These are phyloP conservation scores for Fusarium devonianum DNA, from an alignment of 2,329 filamentous ascomycete genomes.

Conservation along the genomic window DNA sequence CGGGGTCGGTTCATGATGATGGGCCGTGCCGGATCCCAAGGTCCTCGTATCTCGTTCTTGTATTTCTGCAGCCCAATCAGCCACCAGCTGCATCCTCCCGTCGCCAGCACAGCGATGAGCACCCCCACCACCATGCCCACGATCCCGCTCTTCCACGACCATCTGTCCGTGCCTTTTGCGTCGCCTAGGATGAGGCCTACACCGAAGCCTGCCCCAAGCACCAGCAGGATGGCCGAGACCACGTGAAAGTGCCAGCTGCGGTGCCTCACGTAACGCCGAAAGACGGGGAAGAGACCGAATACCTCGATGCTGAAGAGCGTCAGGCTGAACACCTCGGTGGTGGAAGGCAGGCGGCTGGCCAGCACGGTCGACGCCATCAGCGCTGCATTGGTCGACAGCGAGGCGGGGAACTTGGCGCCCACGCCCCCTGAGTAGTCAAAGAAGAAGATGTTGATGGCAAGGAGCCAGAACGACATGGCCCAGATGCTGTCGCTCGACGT, in stretches of 20 bases:
- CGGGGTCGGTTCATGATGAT: slow-evolving; percentile 75
- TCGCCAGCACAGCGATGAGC: slow-evolving; percentile 76
- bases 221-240: slow-evolving; percentile 75
- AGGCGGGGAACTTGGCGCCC: slow-evolving; percentile 70
- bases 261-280: slow-evolving; percentile 85
- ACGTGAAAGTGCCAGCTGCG: slow-evolving; percentile 84
- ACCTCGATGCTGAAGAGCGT: slow-evolving; percentile 97
- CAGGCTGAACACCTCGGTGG: slow-evolving; percentile 92
- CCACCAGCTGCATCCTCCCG: slow-evolving; percentile 98
- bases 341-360: slow-evolving; percentile 85
- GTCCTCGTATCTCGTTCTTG: slow-evolving; percentile 98
- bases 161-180: slow-evolving; percentile 47
- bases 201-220: slow-evolving; percentile 80
- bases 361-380: slow-evolving; percentile 96
- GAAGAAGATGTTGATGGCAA: slow-evolving; percentile 96
- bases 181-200: slow-evolving; percentile 69
- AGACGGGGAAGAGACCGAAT: slow-evolving; percentile 97
- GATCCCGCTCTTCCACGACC: slow-evolving; percentile 64
- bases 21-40: slow-evolving; percentile 95
- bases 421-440: slow-evolving; percentile 89
- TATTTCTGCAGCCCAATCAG: slow-evolving; percentile 96
- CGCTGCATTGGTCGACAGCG: slow-evolving; percentile 90
- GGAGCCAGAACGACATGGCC: slow-evolving; percentile 92
- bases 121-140: slow-evolving; percentile 79
- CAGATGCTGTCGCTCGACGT: slow-evolving; percentile 96